Base-by-base conservation (phyloP, 768 basidiomycete species). In the Boletus patriciae region DNA sequence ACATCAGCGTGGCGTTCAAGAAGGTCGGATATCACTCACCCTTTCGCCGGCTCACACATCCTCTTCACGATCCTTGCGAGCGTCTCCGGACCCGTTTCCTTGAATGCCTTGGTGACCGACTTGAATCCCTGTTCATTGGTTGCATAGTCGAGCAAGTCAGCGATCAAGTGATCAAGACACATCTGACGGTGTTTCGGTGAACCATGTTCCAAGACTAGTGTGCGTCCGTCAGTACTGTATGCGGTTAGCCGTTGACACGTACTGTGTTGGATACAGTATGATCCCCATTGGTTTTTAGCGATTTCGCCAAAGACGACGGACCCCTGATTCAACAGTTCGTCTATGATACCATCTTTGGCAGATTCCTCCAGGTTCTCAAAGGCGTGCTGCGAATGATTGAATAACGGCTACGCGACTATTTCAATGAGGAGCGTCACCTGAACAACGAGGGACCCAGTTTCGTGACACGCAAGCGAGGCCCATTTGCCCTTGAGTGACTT, bases 191-290 rank as follows among this genome's bases (percentile, higher is more conserved):
- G 87, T 65, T 83, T 82, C 11, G 84, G 78, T 7, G 88, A 90
- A 4, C 92, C 92, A 59, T 93, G 92, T 69, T 94, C 92, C 46
- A 94, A 78, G 59, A 93, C 91, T 93, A 44, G 36, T 25, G 18
- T 29, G 34, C 27, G 40, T 47, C 13, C 40, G 33, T 57, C 29
- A 61, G 57, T 44, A 50, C 42, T 38, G 43, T 15, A 57, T 13
- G 33, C n/a, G 23, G 31, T 25, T n/a, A 50, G 38, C 45, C 36
- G 8, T 21, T 18, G 40, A 54, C 11, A 73, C 90, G 54, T 61
- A 92, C 91, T 91, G 55, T 92, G 91, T 62, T 92, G 89, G 27
- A 92, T 79, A 68, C 90, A 92, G 63, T 92, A 93, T 1, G 89
- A 87, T 12, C 92, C 92, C 91, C 91, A 94, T 67, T 93, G 91